A percentile compares a stretch with the other conserved stretches of the same genome.
phyloP scores from a whole-genome alignment of 208 protist species.

The Acanthamoeba healyi region DNA sequence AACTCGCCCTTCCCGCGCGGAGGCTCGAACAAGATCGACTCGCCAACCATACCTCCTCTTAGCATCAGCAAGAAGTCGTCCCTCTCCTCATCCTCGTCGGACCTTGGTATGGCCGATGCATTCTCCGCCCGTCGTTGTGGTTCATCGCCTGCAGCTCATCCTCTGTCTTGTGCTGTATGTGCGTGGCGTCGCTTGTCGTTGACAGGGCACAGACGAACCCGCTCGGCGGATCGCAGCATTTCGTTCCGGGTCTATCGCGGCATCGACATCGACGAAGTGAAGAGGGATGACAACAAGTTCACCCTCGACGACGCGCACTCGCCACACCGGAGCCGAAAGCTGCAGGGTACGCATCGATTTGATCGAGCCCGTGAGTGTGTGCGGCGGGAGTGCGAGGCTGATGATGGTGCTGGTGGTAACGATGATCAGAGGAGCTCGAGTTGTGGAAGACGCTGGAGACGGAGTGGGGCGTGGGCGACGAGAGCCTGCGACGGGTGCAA shows the following conservation, averaged over 20 bases:
- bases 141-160: neutral
- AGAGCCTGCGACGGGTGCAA: conserved; percentile 11
- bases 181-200: no score
- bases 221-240: conserved; percentile 16
- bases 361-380: neutral
- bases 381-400: neutral
- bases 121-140: neutral
- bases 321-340: neutral
- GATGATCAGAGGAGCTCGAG: conserved; percentile 1
- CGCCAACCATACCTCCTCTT: neutral
- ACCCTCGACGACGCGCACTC: neutral
- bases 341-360: neutral
- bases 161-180: no score
- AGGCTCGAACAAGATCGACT: neutral
- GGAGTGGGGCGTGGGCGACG: conserved; percentile 16
- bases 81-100: neutral
- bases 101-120: no score
- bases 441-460: conserved; percentile 15
- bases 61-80: neutral
- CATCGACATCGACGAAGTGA: neutral
- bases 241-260: conserved; percentile 13
- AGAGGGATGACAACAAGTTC: neutral
- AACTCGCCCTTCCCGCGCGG: neutral
- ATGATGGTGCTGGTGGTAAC: neutral
- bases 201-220: neutral